These are phyloP conservation scores for Sindora glabra DNA, from an alignment of 306 rosid species.

Conservation along the genomic window DNA sequence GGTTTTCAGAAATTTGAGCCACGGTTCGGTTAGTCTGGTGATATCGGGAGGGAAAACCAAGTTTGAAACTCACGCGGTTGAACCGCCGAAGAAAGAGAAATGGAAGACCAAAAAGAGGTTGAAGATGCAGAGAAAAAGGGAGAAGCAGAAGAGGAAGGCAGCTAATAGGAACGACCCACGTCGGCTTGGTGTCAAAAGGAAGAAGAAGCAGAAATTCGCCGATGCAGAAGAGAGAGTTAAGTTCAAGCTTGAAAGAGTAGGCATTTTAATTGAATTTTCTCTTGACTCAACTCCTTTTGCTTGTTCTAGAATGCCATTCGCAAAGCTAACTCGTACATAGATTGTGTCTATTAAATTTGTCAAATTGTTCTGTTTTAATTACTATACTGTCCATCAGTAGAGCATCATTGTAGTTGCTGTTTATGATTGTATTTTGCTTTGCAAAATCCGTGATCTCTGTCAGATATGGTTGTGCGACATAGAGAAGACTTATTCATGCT, in stretches of 20 bases:
- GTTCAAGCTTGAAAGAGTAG: conserved; percentile 73
- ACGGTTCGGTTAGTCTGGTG: conserved; percentile 71
- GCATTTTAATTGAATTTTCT: too few relatives aligned
- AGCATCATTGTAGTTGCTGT: too few relatives aligned
- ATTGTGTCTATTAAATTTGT: neutral
- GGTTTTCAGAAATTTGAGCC: conserved; percentile 54
- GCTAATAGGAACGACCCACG: conserved; percentile 90
- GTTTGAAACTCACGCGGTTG: conserved; percentile 60
- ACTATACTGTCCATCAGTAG: neutral
- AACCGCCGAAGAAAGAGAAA: conserved; percentile 72
- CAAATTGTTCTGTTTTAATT: neutral
- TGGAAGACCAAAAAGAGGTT: conserved; percentile 76
- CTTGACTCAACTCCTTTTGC: too few relatives aligned
- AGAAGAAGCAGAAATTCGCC: conserved; percentile 60
- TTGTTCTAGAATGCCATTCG: neutral
- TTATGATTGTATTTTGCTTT: neutral
- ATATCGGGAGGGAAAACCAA: conserved; percentile 65
- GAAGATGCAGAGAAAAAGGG: conserved; percentile 70
- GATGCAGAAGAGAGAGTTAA: conserved; percentile 64
- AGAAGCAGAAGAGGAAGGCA: conserved; percentile 65
- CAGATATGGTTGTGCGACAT: neutral
- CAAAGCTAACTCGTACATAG: too few relatives aligned
- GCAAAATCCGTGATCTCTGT: neutral
- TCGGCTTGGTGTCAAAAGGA: conserved; percentile 53
- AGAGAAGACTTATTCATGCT: neutral